phyloP scores from a whole-genome alignment of 2,329 filamentous ascomycete genomes.

The Clonostachys sp. region DNA sequence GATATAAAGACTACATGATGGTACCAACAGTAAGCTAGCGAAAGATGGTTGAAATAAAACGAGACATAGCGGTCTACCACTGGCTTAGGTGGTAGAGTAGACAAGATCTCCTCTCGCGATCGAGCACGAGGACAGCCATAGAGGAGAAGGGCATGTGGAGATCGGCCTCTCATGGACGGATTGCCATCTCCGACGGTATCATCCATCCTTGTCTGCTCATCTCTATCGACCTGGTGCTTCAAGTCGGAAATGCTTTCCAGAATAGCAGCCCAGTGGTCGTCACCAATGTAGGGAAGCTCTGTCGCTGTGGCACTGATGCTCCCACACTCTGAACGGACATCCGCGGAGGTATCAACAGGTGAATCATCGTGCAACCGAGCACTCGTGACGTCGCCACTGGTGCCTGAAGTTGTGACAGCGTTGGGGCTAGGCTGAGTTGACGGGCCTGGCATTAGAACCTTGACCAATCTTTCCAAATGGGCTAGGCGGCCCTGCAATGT shows the following conservation, averaged over 20 bases:
- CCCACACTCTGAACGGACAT: constrained; percentile 15
- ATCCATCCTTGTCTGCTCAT: constrained; percentile 10
- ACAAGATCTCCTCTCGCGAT: constrained; percentile 21
- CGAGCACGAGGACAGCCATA: constrained; percentile 18
- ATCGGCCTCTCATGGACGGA: not conserved
- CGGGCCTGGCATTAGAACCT: not conserved
- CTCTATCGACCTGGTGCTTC: constrained; percentile 23
- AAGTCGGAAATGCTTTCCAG: constrained; percentile 33
- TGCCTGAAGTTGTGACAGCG: not conserved
- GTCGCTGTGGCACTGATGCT: constrained; percentile 16
- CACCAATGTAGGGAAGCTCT: constrained; percentile 23
- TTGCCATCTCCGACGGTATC: not conserved
- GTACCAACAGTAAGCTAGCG: constrained; percentile 1
- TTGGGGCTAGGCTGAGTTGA: not conserved
- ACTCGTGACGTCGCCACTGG: not conserved
- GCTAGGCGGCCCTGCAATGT: constrained; percentile 15
- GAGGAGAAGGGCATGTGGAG: constrained; percentile 15
- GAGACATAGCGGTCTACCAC: constrained; percentile 26
- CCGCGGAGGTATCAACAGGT: not conserved
- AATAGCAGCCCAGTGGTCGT: constrained; percentile 32
- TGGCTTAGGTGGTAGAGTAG: constrained; percentile 20
- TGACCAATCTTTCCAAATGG: constrained; percentile 16
- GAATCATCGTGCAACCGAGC: not conserved
- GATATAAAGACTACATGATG: not conserved
- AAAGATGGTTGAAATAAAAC: constrained; percentile 25